Conservation (phyloP, 805 yeast genomes). For the Wickerhamiella qilinensis region DNA sequence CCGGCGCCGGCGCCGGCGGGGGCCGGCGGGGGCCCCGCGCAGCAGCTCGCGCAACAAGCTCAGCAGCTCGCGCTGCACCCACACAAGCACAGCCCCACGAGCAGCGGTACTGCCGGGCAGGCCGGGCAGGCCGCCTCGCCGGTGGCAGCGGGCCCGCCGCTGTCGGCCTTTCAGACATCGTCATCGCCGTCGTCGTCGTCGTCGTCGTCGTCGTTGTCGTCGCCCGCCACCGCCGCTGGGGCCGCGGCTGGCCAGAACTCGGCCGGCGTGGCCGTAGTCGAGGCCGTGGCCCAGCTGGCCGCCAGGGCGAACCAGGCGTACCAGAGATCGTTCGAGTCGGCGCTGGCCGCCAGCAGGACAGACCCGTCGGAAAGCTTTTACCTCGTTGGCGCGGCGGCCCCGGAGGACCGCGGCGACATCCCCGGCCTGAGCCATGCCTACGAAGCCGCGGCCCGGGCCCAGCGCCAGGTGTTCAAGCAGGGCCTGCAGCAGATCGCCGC, state of each 20-base stretch:
- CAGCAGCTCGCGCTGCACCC: too few species aligned
- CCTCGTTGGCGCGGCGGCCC: constrained; percentile 21
- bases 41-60: too few species aligned
- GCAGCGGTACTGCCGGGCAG: constrained; percentile 3
- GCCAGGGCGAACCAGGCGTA: constrained; percentile 11
- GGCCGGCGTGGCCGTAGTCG: constrained; percentile 4
- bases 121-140: not conserved
- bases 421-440: constrained; percentile 15
- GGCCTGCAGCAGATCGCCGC: constrained; percentile 20
- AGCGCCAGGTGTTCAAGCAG: constrained; percentile 18
- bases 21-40: too few species aligned
- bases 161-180: too few species aligned
- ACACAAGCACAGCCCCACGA: constrained; percentile 2
- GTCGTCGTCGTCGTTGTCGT: not conserved
- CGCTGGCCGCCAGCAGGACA: constrained; percentile 4
- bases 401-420: constrained; percentile 21
- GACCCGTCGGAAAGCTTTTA: constrained; percentile 19
- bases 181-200: too few species aligned
- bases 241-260: constrained; percentile 2
- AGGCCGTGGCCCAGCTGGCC: constrained; percentile 10
- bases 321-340: constrained; percentile 10
- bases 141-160: not conserved
- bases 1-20: too few species aligned
- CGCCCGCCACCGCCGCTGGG: not conserved
- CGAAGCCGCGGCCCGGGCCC: constrained; percentile 18